phyloP scores from a whole-genome alignment of 495 filamentous ascomycete species.

The Friedmanniomyces simplex region DNA sequence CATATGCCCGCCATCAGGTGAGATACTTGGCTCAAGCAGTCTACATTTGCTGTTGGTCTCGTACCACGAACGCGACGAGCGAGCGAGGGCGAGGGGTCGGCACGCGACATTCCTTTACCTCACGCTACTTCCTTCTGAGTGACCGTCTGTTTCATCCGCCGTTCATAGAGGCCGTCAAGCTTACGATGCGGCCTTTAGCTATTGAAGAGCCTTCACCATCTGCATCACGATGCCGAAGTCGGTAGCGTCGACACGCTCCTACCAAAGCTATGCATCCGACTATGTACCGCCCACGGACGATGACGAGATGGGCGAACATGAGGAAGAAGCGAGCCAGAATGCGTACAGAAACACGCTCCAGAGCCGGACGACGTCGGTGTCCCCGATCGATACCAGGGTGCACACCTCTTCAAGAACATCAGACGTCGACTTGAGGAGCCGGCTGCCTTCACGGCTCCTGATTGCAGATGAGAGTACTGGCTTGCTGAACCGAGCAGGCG shows the following conservation, averaged over 20 bases:
- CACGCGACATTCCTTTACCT: too few species aligned
- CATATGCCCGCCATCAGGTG: not conserved
- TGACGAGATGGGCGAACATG: slow-evolving; percentile 2
- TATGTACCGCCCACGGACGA: not conserved
- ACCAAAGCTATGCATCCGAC: slow-evolving; percentile 12
- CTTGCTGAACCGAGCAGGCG: slow-evolving; percentile 20
- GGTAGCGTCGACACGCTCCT: slow-evolving; percentile 6
- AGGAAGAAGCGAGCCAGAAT: slow-evolving; percentile 6
- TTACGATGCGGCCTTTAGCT: not conserved
- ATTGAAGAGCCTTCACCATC: not conserved
- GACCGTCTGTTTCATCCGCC: too few species aligned
- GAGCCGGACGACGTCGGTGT: slow-evolving; percentile 14
- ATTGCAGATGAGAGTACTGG: slow-evolving; percentile 23
- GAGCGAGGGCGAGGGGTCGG: too few species aligned
- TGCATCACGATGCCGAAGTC: slow-evolving; percentile 19
- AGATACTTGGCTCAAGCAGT: not conserved
- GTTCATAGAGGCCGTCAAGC: too few species aligned
- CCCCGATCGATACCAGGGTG: slow-evolving; percentile 16
- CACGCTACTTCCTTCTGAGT: not conserved
- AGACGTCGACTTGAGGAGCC: slow-evolving; percentile 25
- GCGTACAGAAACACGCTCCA: slow-evolving; percentile 4
- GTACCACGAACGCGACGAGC: too few species aligned
- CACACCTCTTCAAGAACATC: slow-evolving; percentile 19
- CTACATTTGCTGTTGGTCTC: too few species aligned
- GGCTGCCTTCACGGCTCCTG: slow-evolving; percentile 9